phyloP scores from a whole-genome alignment of 1,284 basidiomycete genomes.

The Wallemia hederae region DNA sequence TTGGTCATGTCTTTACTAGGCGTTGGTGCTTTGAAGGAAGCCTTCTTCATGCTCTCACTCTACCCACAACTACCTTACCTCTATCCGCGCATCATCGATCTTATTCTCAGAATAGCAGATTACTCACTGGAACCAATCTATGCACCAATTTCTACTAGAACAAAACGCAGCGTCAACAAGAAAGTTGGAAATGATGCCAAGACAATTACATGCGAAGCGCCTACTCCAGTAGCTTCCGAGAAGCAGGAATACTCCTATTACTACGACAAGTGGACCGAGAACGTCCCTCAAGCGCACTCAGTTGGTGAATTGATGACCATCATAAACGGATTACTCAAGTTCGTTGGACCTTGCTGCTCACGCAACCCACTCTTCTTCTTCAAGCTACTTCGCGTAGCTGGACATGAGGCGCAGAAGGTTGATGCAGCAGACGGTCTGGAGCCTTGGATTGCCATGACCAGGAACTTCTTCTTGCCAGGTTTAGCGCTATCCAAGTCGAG shows the following conservation, averaged over 20 bases:
- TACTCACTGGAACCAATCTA: constrained; percentile 39
- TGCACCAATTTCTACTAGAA: constrained; percentile 20
- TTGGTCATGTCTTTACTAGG: neutral
- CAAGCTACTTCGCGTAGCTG: constrained; percentile 30
- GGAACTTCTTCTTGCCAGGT: constrained; percentile 56
- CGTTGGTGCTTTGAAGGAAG: neutral
- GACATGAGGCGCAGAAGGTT: constrained; percentile 16
- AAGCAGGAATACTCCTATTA: constrained; percentile 9
- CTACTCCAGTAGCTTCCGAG: constrained; percentile 12
- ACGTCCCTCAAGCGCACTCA: constrained; percentile 7
- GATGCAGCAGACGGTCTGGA: constrained; percentile 11
- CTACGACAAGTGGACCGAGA: neutral
- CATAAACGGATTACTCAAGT: constrained; percentile 17
- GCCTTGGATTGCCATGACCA: constrained; percentile 49
- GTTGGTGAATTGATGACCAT: constrained; percentile 12
- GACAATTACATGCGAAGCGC: constrained; percentile 8
- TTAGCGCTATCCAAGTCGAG: constrained; percentile 59
- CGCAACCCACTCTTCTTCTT: constrained; percentile 35
- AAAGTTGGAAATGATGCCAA: neutral
- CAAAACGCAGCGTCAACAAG: constrained; percentile 14
- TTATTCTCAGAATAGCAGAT: constrained; percentile 43
- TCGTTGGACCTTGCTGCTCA: constrained; percentile 42
- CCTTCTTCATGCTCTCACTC: constrained; percentile 4
- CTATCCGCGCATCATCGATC: constrained; percentile 44
- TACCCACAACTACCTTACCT: constrained; percentile 15